Evolutionary conservation across 495 filamentous ascomycete genomes (phyloP), one percentile per base, ranked within the genome.

Genomic region (Evernia prunastri): DNA sequence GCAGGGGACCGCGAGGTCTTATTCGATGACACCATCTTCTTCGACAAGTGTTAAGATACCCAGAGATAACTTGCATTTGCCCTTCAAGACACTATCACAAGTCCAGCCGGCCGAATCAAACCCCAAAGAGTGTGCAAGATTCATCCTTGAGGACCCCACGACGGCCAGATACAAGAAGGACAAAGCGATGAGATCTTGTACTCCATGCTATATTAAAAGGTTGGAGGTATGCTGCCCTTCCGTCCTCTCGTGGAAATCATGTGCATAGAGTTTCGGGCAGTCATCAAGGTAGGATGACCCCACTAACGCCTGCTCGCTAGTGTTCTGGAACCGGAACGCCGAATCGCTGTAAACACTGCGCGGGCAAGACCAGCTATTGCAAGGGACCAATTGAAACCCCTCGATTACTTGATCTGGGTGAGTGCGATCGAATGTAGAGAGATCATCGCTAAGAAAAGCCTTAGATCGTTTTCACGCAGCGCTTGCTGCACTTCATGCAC

Each of bases 351-450:
- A 42, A 3, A 25, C 45, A 62, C 15, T 62, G 60, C 49, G 27
- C 56, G 20, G 60, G 60, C 49, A 40, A 56, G 36, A 29, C 36
- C 33, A 39, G 42, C 45, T 62, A 62, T 54, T 62, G 60, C 60
- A 62, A 53, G 37, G 60, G 60, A 62, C 45, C 60, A 23, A 62
- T 62, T 23, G 17, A 29, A 37, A 62, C 60, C 20, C 60, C 49
- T n/a, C 35, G n/a, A 12, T 18, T 56, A 25, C 23, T 54, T 33
- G 36, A 62, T 54, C 60, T 56, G 17, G 23, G 59, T 61, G 43
- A 45, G 59, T 27, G 4, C 13, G 35, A 58, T 33, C 20, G 31
- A 47, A 35, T n/a, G 29, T 17, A 4, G 35, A 9, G 1, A 31
- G 7, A 8, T 31, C 23, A 15, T 36, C 17, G 11, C 31, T 51